These are phyloP conservation scores for Neofusicoccum kwambonambiense DNA, from an alignment of 2,329 filamentous ascomycete species.

Conservation along the genomic window DNA sequence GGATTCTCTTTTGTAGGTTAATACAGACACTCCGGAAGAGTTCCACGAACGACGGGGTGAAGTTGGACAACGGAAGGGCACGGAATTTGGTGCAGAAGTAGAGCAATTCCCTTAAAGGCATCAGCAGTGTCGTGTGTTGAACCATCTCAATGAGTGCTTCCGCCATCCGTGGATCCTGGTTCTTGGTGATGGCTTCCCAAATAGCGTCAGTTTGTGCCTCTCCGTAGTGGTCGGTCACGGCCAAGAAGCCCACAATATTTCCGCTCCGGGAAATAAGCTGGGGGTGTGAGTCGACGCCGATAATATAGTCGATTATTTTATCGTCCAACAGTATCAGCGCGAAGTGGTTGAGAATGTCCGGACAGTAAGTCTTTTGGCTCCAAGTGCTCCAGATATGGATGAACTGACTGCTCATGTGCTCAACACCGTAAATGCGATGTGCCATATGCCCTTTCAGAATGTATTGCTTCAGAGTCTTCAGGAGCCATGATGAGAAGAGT, in stretches of 20 bases:
- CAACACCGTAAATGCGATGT: slow-evolving; percentile 74
- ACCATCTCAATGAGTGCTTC: slow-evolving; percentile 75
- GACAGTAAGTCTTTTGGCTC: slow-evolving; percentile 41
- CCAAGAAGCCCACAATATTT: slow-evolving; percentile 84
- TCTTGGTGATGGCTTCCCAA: slow-evolving; percentile 79
- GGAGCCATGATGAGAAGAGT: slow-evolving; percentile 65
- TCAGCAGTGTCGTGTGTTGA: slow-evolving; percentile 46
- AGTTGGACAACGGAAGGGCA: slow-evolving; percentile 31
- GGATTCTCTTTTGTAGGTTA: neutral
- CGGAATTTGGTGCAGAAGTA: slow-evolving; percentile 70
- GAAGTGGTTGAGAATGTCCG: slow-evolving; percentile 61
- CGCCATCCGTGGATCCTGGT: slow-evolving; percentile 80
- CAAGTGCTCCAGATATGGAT: slow-evolving; percentile 58
- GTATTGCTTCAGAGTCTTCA: slow-evolving; percentile 67
- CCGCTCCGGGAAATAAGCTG: slow-evolving; percentile 78
- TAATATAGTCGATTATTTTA: slow-evolving; percentile 78
- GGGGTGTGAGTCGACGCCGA: slow-evolving; percentile 87
- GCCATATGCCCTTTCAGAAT: slow-evolving; percentile 89
- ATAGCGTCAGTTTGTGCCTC: slow-evolving; percentile 72
- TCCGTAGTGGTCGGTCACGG: slow-evolving; percentile 73
- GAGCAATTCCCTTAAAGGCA: slow-evolving; percentile 48
- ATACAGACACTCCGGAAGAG: slow-evolving; percentile 27
- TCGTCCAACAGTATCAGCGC: slow-evolving; percentile 67
- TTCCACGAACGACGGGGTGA: slow-evolving; percentile 31
- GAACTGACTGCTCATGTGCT: slow-evolving; percentile 70